These are phyloP conservation scores for Aspergillus leporis DNA, from an alignment of 495 filamentous ascomycete species.

Conservation along the genomic window DNA sequence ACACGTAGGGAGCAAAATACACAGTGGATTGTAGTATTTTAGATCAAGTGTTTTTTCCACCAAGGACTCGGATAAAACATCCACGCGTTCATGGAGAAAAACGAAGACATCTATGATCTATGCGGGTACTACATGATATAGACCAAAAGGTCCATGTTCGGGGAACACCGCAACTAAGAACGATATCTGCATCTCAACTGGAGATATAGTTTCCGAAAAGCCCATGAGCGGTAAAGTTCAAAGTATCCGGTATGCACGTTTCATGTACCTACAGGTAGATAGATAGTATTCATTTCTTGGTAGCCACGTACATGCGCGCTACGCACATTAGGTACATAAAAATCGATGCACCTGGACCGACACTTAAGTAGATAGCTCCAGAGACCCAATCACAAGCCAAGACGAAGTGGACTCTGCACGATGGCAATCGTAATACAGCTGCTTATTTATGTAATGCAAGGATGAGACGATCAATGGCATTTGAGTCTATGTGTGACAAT, in stretches of 20 bases:
- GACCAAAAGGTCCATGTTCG: no score
- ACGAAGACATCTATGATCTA: no score
- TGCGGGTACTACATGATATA: no score
- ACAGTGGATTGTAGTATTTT: no score
- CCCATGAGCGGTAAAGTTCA: background rate
- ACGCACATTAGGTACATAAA: background rate
- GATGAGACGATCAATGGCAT: background rate
- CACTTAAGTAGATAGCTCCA: background rate
- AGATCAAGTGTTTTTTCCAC: no score
- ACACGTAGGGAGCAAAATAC: no score
- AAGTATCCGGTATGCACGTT: conserved; percentile 1
- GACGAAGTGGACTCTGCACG: conserved; percentile 3
- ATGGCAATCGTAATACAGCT: conserved; percentile 1
- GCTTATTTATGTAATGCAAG: background rate
- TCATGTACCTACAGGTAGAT: conserved; percentile 10
- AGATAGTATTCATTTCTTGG: background rate
- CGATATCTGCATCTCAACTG: background rate
- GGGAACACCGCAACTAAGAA: no score
- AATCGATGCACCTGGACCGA: conserved; percentile 3
- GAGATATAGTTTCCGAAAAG: background rate
- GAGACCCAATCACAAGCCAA: background rate
- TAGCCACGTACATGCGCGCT: background rate
- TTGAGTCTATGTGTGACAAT: background rate
- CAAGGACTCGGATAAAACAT: no score
- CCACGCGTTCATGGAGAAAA: no score